Base-by-base conservation (phyloP, 306 rosid species). In the Ziziphus jujuba region DNA sequence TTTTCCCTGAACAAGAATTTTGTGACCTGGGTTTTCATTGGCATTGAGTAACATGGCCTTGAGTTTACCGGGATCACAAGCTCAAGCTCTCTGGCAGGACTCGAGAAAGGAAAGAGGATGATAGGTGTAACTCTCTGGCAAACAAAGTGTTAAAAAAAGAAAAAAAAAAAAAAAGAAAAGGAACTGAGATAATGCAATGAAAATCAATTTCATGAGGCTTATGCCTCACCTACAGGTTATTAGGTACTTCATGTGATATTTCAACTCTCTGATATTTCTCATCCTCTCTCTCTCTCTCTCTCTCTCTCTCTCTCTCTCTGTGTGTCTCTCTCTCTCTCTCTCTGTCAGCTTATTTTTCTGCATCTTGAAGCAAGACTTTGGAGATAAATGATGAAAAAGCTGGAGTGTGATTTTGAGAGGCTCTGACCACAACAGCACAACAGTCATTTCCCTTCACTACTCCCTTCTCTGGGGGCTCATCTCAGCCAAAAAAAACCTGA, bases 301-400 rank as follows among this genome's bases (percentile, higher is more conserved):
- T n/a, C n/a, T n/a, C n/a, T n/a, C n/a, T n/a, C n/a, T n/a, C n/a
- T n/a, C n/a, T n/a, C n/a, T n/a, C n/a, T n/a, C n/a, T n/a, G n/a
- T n/a, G n/a, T n/a, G n/a, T n/a, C n/a, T n/a, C n/a, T n/a, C n/a
- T n/a, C n/a, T n/a, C n/a, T n/a, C n/a, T n/a, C n/a, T n/a, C n/a
- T n/a, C n/a, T n/a, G n/a, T n/a, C 15, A 47, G 19, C 50, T 60
- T 11, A 54, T 61, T 62, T 67, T 53, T 71, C 81, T 67, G 65
- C 44, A 24, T 56, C 77, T 69, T 71, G 67, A 78, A 62, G 80
- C 69, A 74, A 77, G 73, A 59, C 48, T 67, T 49, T 43, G 67
- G 62, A 50, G 67, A 61, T 0, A 8, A 40, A 40, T 40, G 45
- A 40, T 40, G 14, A 12, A 40, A 40, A 40, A 40, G 45, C 14